Conservation (phyloP, 2,329 filamentous ascomycete genomes). For the Herpotrichia juniperi region DNA sequence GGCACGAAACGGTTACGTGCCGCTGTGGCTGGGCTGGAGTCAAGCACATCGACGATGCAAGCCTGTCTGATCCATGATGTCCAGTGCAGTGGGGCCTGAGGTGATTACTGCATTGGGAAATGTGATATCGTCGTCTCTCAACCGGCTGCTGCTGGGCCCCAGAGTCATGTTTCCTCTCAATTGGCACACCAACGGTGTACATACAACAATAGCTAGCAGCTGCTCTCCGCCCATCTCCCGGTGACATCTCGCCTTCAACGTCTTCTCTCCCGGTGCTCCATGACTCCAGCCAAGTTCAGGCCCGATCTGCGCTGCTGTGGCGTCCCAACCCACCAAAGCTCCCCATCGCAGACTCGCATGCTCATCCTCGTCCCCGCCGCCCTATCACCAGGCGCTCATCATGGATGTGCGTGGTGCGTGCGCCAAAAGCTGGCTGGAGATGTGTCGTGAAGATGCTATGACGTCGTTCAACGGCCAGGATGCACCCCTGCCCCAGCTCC, state of each 20-base stretch:
- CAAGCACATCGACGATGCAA: constrained; percentile 39
- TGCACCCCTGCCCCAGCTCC: background rate
- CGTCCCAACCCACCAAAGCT: constrained; percentile 20
- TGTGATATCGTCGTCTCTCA: background rate
- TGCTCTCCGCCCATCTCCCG: too few relatives aligned
- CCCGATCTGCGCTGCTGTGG: constrained; percentile 36
- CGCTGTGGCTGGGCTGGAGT: constrained; percentile 38
- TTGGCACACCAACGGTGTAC: too few relatives aligned
- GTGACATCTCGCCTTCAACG: background rate
- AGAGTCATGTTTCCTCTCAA: too few relatives aligned
- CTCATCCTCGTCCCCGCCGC: constrained; percentile 8
- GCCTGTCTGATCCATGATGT: constrained; percentile 13
- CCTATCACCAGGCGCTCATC: constrained; percentile 23
- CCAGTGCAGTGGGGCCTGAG: background rate
- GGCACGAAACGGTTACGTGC: constrained; percentile 33
- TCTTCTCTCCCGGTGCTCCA: background rate
- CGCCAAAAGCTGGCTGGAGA: constrained; percentile 24
- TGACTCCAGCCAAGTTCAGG: background rate
- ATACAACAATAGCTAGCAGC: too few relatives aligned
- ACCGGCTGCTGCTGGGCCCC: too few relatives aligned
- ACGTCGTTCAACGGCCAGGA: constrained; percentile 7
- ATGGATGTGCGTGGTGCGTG: constrained; percentile 8
- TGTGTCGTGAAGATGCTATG: constrained; percentile 12
- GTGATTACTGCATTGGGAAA: background rate
- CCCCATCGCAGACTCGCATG: constrained; percentile 23